These are phyloP conservation scores for Microcyclospora tardicrescens DNA, from an alignment of 2,329 filamentous ascomycete species.

Conservation along the genomic window DNA sequence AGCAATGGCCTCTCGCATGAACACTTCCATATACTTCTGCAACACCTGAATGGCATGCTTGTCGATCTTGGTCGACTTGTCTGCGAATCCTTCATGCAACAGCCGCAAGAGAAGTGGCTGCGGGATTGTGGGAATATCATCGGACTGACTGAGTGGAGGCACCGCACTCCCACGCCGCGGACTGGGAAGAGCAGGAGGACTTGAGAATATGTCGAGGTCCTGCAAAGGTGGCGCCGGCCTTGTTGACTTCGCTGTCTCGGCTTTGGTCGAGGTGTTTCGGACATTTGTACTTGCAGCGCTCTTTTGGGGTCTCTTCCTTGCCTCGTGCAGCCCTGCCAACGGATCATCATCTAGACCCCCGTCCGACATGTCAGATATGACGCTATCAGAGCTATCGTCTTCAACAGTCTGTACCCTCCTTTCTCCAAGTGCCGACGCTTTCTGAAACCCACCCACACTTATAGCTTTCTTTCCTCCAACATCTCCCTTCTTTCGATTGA, in stretches of 20 bases:
- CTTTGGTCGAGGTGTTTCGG: not conserved
- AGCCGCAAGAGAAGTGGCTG: constrained; percentile 61
- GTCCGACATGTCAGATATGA: constrained; percentile 4
- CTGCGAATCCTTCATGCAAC: constrained; percentile 64
- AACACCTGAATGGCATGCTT: constrained; percentile 65
- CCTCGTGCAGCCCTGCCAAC: constrained; percentile 6
- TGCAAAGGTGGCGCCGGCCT: not conserved
- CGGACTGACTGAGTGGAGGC: constrained; percentile 10
- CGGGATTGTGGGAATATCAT: constrained; percentile 43
- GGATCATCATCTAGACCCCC: constrained; percentile 14
- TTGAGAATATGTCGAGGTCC: not conserved
- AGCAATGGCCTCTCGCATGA: constrained; percentile 78
- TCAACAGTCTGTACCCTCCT: no score
- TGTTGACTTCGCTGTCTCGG: no score
- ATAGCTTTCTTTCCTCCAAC: constrained; percentile 1
- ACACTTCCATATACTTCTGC: constrained; percentile 79
- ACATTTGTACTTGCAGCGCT: constrained; percentile 5
- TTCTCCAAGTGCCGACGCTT: no score
- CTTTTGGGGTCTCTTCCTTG: constrained; percentile 2
- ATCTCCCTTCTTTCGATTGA: no score
- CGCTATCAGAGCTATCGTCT: no score
- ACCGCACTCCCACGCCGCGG: constrained; percentile 1
- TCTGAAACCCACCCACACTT: not conserved
- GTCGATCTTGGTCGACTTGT: constrained; percentile 58
- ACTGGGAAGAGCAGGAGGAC: no score